phyloP scores from a whole-genome alignment of 371 early-diverging fungal genomes.

The Conidiobolus incongruus region DNA sequence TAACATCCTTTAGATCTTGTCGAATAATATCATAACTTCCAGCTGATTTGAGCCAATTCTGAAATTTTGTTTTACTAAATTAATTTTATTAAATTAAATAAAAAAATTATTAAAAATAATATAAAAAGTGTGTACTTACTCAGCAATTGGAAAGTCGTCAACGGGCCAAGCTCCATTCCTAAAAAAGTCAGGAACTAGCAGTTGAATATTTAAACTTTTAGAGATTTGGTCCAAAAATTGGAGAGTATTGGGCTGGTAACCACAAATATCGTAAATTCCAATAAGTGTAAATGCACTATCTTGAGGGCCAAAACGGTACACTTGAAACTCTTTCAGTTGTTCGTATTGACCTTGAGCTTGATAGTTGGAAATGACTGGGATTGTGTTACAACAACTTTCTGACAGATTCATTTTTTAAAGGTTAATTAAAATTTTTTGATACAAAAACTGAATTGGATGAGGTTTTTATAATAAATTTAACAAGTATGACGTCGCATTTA shows the following conservation, averaged over 20 bases:
- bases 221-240: constrained; percentile 40
- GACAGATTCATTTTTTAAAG: constrained; percentile 33
- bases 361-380: constrained; percentile 32
- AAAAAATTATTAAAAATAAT: too few species aligned
- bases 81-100: too few species aligned
- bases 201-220: constrained; percentile 20
- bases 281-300: constrained; percentile 19
- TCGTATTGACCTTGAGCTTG: constrained; percentile 21
- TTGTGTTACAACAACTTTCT: constrained; percentile 31
- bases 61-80: too few species aligned
- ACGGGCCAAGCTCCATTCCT: constrained; percentile 17
- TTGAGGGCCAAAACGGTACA: constrained; percentile 16
- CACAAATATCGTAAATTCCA: constrained; percentile 22
- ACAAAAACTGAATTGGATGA: too few species aligned
- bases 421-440: too few species aligned
- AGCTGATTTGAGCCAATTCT: too few species aligned
- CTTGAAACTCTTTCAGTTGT: constrained; percentile 14
- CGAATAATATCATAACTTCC: neutral
- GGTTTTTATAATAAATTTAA: too few species aligned
- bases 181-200: constrained; percentile 40
- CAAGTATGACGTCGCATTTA: too few species aligned
- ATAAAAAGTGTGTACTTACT: constrained; percentile 1
- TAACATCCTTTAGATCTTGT: neutral
- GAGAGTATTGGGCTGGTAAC: constrained; percentile 21
- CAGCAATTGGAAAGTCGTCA: constrained; percentile 3